phyloP scores from a whole-genome alignment of 306 rosid species.

The Senna tora region DNA sequence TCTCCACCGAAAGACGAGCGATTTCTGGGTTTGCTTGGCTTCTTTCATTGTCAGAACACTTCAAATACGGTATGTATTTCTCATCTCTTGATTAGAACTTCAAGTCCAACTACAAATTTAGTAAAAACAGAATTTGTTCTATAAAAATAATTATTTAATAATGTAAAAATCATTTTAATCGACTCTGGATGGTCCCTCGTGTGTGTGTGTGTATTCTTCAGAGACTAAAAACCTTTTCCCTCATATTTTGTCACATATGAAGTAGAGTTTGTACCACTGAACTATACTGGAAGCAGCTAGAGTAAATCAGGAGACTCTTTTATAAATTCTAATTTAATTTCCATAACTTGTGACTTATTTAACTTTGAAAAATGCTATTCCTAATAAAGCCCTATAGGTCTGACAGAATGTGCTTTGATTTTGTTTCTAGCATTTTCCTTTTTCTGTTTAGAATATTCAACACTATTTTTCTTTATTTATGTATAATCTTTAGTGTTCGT shows the following conservation, averaged over 20 bases:
- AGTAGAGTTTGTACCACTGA: conserved; percentile 14
- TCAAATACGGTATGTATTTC: too few species aligned
- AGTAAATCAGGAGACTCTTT: conserved; percentile 17
- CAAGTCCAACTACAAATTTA: too few species aligned
- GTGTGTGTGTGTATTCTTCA: too few species aligned
- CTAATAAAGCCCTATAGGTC: background rate
- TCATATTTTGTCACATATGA: background rate
- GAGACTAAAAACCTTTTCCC: background rate
- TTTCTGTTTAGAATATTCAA: background rate
- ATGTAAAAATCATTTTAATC: too few species aligned
- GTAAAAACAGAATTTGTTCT: background rate
- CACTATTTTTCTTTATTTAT: background rate
- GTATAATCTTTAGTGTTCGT: background rate
- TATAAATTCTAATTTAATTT: background rate
- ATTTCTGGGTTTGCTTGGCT: too few species aligned
- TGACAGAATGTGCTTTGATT: background rate
- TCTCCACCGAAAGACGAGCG: too few species aligned
- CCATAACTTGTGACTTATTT: background rate
- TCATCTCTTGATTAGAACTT: too few species aligned
- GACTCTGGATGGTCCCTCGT: too few species aligned
- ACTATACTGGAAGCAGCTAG: conserved; percentile 25
- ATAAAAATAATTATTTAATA: too few species aligned
- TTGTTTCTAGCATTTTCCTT: background rate
- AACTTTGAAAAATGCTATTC: background rate
- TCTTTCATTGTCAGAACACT: too few species aligned